These are phyloP conservation scores for Solanum neorickii DNA, from an alignment of 257 asterid species.

Conservation along the genomic window DNA sequence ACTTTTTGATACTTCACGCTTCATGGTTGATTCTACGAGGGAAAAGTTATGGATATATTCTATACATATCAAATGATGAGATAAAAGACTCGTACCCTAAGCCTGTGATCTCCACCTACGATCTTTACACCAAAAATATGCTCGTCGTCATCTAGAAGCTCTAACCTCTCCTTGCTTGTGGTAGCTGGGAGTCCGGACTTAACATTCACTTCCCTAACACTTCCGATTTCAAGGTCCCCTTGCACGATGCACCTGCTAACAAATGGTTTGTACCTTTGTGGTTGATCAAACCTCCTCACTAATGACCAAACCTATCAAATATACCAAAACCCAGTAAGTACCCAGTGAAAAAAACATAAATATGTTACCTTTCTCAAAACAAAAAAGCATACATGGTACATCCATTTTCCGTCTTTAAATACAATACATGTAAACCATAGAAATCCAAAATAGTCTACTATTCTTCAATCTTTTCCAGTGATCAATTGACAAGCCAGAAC, in stretches of 20 bases:
- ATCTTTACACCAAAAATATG: constrained; percentile 69
- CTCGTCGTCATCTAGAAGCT: constrained; percentile 69
- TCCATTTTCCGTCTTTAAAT: not conserved
- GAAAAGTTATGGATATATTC: not conserved
- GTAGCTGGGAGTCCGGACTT: constrained; percentile 89
- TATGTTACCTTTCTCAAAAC: not conserved
- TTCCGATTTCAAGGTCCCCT: constrained; percentile 76
- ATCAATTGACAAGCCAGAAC: not conserved
- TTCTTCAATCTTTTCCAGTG: not conserved
- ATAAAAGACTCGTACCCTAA: constrained; percentile 32
- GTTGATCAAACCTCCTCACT: constrained; percentile 88
- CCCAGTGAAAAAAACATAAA: not conserved
- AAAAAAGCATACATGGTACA: not conserved
- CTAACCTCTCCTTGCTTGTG: constrained; percentile 77
- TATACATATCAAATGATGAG: not conserved
- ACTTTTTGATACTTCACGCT: not conserved
- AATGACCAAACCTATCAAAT: constrained; percentile 67
- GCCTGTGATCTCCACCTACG: constrained; percentile 95
- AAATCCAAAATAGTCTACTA: too few species aligned
- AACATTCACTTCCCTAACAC: constrained; percentile 78
- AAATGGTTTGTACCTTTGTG: constrained; percentile 87
- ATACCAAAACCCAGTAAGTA: not conserved
- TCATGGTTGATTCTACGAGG: not conserved
- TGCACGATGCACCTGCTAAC: constrained; percentile 71
- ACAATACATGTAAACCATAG: not conserved